Evolutionary conservation across 2,329 filamentous ascomycete species (phyloP), one percentile per base, ranked within the genome.

Genomic region (Meredithiella fracta): DNA sequence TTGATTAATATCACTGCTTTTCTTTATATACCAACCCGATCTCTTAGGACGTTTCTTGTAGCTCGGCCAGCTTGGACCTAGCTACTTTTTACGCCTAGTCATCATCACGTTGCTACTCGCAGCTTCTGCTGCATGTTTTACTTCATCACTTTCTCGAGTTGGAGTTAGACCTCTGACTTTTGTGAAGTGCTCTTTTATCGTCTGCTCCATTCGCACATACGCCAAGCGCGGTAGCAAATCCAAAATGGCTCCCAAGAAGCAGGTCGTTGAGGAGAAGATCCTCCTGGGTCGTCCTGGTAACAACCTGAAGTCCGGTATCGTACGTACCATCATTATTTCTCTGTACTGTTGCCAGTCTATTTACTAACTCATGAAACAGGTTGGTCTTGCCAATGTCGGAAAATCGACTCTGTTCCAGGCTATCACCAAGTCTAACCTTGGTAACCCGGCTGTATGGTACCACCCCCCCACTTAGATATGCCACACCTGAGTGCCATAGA

Each of bases 361-460:
- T 23, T 55, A 38, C 53, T 58, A 54, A 58, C 57, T 11, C 2
- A 8, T 37, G 8, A 17, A 47, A 38, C 66, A 95, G 89, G 89
- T 98, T 72, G 92, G 92, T 73, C 83, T 98, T 66, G 92, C 92
- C 71, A 98, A 98, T 72, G 94, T 98, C 65, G 92, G 92, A 72
- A 98, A 98, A 77, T 98, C 92, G 63, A 98, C 94, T 34, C 82
- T 98, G 65, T 98, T 98, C 81, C 94, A 98, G 77, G 89, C 92
- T 68, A 96, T 98, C 73, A 98, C 92, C 68, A 97, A 96, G 78
- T 95, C 85, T 72, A 82, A 82, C 62, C 83, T 98, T 66, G 92
- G 94, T 73, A 98, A 97, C 76, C 94, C 94, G 65, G 92, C 92
- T 75, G 83, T 87, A 77, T 71, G 81, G 77, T 55, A 40, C 50